Evolutionary conservation across 2,329 filamentous ascomycete species (phyloP).

Genomic region (Pezicula carpinea): DNA sequence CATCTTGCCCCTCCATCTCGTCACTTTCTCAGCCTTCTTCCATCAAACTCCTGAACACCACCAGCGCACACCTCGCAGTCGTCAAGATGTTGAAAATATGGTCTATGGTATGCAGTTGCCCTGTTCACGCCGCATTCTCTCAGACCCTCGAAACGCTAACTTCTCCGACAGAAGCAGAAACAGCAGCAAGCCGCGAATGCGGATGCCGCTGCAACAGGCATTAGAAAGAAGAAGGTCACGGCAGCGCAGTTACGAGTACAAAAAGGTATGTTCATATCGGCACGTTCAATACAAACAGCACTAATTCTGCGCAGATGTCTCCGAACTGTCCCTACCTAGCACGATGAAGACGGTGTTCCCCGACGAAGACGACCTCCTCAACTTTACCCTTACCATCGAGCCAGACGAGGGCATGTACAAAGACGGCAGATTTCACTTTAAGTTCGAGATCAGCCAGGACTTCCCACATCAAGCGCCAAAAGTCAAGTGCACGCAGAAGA

Average conservation of each 20-base stretch:
- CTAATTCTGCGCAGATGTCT: constrained; percentile 55
- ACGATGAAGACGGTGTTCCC: constrained; percentile 81
- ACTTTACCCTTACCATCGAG: constrained; percentile 76
- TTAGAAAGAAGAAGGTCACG: constrained; percentile 98
- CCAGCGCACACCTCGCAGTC: not conserved
- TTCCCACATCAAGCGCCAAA: constrained; percentile 98
- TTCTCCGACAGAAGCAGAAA: constrained; percentile 72
- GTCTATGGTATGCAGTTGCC: constrained; percentile 72
- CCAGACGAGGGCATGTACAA: constrained; percentile 89
- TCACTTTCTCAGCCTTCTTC: not conserved
- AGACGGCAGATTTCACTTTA: constrained; percentile 81
- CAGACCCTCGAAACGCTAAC: not conserved
- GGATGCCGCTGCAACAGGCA: constrained; percentile 57
- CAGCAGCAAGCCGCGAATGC: constrained; percentile 92
- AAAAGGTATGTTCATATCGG: constrained; percentile 61
- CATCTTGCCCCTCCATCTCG: not conserved
- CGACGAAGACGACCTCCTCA: constrained; percentile 79
- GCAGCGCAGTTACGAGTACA: constrained; percentile 92
- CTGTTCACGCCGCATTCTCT: not conserved
- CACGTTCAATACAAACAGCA: not conserved
- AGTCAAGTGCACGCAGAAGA: constrained; percentile 95
- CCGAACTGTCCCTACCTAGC: constrained; percentile 70
- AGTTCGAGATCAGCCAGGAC: constrained; percentile 86
- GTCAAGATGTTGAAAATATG: constrained; percentile 96
- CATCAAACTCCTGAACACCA: not conserved